phyloP scores from a whole-genome alignment of 169 alveolate genomes.

The Plasmodium gallinaceum region DNA sequence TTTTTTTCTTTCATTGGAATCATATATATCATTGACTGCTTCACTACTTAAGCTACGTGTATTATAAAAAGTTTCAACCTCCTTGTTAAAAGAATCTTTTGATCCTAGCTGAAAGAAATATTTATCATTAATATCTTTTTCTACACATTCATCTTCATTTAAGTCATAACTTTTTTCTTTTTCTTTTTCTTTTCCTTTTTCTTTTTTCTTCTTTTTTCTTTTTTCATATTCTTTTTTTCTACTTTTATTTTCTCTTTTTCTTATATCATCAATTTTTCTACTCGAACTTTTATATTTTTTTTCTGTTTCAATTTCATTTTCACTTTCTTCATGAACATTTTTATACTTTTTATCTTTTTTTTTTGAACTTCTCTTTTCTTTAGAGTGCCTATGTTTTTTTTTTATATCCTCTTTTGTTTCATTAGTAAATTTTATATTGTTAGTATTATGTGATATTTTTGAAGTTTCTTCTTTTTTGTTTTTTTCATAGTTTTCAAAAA shows the following conservation, averaged over 20 bases:
- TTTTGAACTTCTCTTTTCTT: slow-evolving; percentile 11
- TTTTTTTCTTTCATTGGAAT: slow-evolving; percentile 20
- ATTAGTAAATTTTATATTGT: background rate
- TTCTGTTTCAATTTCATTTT: slow-evolving; percentile 2
- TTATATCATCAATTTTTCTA: slow-evolving; percentile 5
- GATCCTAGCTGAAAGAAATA: slow-evolving; percentile 16
- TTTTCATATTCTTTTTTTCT: slow-evolving; percentile 38
- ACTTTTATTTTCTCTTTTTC: slow-evolving; percentile 26
- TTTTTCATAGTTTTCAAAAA: slow-evolving; percentile 47
- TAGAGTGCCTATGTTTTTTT: slow-evolving; percentile 17
- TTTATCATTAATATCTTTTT: slow-evolving; percentile 30
- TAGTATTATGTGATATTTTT: background rate
- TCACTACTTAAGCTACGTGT: slow-evolving; percentile 33
- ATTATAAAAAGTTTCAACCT: slow-evolving; percentile 2
- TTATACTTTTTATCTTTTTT: slow-evolving; percentile 26
- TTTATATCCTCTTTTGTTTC: slow-evolving; percentile 2
- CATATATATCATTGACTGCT: slow-evolving; percentile 28
- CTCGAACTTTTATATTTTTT: no score
- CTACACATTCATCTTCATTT: slow-evolving; percentile 37
- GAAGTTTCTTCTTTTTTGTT: slow-evolving; percentile 10
- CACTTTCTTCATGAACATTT: slow-evolving; percentile 33
- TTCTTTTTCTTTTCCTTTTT: slow-evolving; percentile 14
- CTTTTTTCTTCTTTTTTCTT: slow-evolving; percentile 26
- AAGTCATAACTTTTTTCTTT: background rate
- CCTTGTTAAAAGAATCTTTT: slow-evolving; percentile 29